phyloP scores from a whole-genome alignment of 129 eudicot genomes.

The Ambrosia artemisiifolia region DNA sequence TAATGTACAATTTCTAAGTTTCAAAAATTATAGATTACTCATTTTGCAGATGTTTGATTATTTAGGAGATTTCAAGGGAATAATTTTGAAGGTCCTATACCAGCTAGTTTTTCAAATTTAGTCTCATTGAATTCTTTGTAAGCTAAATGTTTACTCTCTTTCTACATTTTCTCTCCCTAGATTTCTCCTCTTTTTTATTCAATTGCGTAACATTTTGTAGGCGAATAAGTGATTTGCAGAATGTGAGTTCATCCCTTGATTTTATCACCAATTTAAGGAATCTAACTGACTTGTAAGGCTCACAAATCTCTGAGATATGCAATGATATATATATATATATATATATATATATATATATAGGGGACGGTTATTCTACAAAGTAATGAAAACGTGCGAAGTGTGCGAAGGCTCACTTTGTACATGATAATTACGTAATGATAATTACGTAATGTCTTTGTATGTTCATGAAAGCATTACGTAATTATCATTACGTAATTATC shows the following conservation, averaged over 20 bases:
- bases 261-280: slow-evolving; percentile 54
- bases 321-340: background rate
- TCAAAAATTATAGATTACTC: background rate
- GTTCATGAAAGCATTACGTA: no score
- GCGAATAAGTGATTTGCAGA: slow-evolving; percentile 74
- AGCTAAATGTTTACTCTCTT: slow-evolving; percentile 17
- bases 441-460: no score
- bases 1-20: background rate
- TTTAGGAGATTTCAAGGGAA: slow-evolving; percentile 75
- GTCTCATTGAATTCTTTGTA: slow-evolving; percentile 51
- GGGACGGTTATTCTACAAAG: no score
- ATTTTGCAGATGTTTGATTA: slow-evolving; percentile 11
- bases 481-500: no score
- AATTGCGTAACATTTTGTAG: slow-evolving; percentile 31
- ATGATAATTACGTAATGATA: no score
- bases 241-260: slow-evolving; percentile 64
- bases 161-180: background rate
- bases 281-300: slow-evolving; percentile 58
- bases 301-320: slow-evolving; percentile 12
- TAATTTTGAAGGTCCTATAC: slow-evolving; percentile 70
- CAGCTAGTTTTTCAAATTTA: slow-evolving; percentile 55
- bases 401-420: no score
- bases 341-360: no score
- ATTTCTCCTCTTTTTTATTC: no score
- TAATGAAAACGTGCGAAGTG: no score